Percentiles rank a stretch among this genome's conserved stretches.
phyloP scores from a whole-genome alignment of 2,329 filamentous ascomycete species.

The Penicillium sp. region DNA sequence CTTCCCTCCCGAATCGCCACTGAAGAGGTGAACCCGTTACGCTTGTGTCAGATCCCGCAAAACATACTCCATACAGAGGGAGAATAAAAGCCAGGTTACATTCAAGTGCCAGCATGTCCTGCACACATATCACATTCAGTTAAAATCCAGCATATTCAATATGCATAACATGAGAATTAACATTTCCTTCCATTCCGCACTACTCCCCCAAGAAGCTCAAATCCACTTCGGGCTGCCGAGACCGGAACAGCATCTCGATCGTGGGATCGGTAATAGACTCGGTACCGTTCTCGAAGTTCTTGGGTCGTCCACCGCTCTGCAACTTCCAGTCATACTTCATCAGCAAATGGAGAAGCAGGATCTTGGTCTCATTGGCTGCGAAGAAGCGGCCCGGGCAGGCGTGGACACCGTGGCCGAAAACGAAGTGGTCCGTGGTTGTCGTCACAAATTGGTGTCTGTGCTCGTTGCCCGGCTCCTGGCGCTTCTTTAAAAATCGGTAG shows the following conservation, averaged over 20 bases:
- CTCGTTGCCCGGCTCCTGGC: constrained; percentile 32
- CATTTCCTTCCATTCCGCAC: not conserved
- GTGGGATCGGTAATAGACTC: constrained; percentile 41
- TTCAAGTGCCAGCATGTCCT: not conserved
- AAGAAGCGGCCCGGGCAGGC: constrained; percentile 59
- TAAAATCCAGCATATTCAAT: not conserved
- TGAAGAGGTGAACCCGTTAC: not conserved
- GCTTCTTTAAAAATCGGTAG: constrained; percentile 36
- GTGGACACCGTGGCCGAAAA: constrained; percentile 41
- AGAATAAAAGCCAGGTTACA: not conserved
- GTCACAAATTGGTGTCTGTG: constrained; percentile 33
- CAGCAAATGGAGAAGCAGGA: constrained; percentile 54
- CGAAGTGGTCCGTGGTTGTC: constrained; percentile 31
- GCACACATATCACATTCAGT: not conserved
- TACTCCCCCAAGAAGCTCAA: constrained; percentile 23
- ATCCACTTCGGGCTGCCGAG: constrained; percentile 28
- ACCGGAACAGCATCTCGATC: constrained; percentile 29
- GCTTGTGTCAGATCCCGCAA: not conserved
- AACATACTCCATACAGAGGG: not conserved
- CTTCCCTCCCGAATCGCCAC: not conserved
- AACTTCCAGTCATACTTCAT: constrained; percentile 56
- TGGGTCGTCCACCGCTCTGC: constrained; percentile 40
- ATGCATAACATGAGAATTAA: not conserved
- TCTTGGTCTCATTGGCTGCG: constrained; percentile 58
- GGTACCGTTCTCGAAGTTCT: constrained; percentile 49